Conservation (phyloP, 2,329 filamentous ascomycete species). For the Calonectria henricotiae region DNA sequence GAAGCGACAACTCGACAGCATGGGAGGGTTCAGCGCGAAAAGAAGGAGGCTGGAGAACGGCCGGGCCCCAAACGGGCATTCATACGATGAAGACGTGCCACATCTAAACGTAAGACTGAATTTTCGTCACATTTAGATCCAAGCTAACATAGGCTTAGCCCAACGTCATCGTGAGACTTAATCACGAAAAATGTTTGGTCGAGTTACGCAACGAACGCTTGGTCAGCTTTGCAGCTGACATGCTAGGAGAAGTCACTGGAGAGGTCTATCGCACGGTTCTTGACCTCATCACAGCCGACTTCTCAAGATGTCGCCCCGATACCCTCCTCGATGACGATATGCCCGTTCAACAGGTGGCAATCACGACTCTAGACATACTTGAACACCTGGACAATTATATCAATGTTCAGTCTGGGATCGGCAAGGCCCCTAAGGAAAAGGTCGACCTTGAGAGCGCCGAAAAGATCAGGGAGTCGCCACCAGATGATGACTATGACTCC, state of each 20-base stretch:
- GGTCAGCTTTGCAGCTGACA: slow-evolving; percentile 79
- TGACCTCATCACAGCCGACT: slow-evolving; percentile 78
- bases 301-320: slow-evolving; percentile 78
- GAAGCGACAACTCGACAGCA: slow-evolving; percentile 68
- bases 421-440: slow-evolving; percentile 67
- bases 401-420: slow-evolving; percentile 72
- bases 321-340: slow-evolving; percentile 59
- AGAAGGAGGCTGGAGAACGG: slow-evolving; percentile 71
- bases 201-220: slow-evolving; percentile 86
- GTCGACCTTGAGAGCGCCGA: slow-evolving; percentile 67
- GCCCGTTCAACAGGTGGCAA: slow-evolving; percentile 55
- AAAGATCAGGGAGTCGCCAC: slow-evolving; percentile 62
- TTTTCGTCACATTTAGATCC: not conserved
- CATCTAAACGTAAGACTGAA: slow-evolving; percentile 68
- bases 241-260: slow-evolving; percentile 81
- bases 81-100: slow-evolving; percentile 60
- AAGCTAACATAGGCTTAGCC: slow-evolving; percentile 67
- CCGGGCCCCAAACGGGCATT: slow-evolving; percentile 50
- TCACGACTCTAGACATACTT: slow-evolving; percentile 73
- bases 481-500: slow-evolving; percentile 57
- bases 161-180: slow-evolving; percentile 83
- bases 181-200: slow-evolving; percentile 88
- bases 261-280: slow-evolving; percentile 85
- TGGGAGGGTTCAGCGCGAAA: slow-evolving; percentile 63
- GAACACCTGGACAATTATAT: slow-evolving; percentile 69